These are phyloP conservation scores for Pulveroboletus sp. DNA, from an alignment of 1,284 basidiomycete species.

Conservation along the genomic window DNA sequence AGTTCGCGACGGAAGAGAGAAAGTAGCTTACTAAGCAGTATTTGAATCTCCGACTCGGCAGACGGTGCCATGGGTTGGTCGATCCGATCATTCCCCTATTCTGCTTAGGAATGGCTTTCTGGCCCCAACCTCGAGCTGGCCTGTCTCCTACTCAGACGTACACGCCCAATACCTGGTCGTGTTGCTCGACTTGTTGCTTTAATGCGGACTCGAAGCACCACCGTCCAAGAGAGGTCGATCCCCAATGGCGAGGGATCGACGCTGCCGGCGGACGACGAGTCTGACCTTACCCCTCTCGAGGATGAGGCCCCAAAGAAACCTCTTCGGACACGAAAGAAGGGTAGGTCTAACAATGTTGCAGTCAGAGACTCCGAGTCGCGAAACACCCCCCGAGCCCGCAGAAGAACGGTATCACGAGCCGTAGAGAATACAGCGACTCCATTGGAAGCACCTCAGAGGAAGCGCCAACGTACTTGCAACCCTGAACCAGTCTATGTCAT, in stretches of 20 bases:
- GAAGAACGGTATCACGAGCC: conserved; percentile 4
- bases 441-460: conserved; percentile 29
- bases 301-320: conserved; percentile 6
- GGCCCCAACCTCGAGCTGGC: neutral
- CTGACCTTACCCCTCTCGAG: conserved; percentile 16
- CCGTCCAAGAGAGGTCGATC: conserved; percentile 10
- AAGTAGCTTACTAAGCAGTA: conserved; percentile 6
- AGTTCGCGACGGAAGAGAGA: neutral
- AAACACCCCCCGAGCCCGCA: neutral
- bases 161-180: neutral
- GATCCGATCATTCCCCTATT: conserved; percentile 14
- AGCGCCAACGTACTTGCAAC: conserved; percentile 42
- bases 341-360: neutral
- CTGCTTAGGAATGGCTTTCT: neutral
- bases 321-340: neutral
- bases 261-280: conserved; percentile 3
- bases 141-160: neutral
- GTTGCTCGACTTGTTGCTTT: neutral
- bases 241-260: neutral
- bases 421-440: conserved; percentile 5
- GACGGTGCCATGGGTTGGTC: conserved; percentile 4
- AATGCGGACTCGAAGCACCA: conserved; percentile 13
- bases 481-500: conserved; percentile 69
- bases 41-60: conserved; percentile 23
- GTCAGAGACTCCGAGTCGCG: neutral